A percentile compares a stretch with the other conserved stretches of the same genome.
These are phyloP conservation scores for Daldinia sp. DNA, from an alignment of 2,329 filamentous ascomycete genomes.

Conservation along the genomic window DNA sequence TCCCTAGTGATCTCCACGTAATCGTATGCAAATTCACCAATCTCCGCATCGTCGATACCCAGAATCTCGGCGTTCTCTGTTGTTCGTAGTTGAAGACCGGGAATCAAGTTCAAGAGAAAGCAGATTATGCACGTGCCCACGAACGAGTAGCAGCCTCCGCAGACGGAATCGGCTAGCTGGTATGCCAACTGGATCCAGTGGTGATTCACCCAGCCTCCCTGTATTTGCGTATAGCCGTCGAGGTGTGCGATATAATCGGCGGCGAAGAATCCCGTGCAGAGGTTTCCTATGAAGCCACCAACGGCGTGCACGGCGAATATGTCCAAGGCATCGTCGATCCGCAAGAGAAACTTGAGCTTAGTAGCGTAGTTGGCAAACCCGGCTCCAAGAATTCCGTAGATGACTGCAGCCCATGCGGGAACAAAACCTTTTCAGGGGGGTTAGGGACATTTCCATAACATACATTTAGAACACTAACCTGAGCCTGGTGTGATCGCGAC, in stretches of 20 bases:
- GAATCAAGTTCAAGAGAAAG: slow-evolving; percentile 82
- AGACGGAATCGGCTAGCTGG: slow-evolving; percentile 84
- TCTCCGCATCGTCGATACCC: slow-evolving; percentile 89
- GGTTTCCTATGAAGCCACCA: slow-evolving; percentile 82
- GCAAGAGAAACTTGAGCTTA: slow-evolving; percentile 86
- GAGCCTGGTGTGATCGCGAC: slow-evolving; percentile 91
- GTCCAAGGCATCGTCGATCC: slow-evolving; percentile 86
- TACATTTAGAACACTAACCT: slow-evolving; percentile 58
- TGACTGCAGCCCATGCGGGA: slow-evolving; percentile 83
- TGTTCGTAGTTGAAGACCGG: slow-evolving; percentile 79
- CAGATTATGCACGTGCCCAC: slow-evolving; percentile 81
- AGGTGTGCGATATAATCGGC: slow-evolving; percentile 86
- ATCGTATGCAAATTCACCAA: slow-evolving; percentile 96
- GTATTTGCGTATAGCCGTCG: slow-evolving; percentile 75
- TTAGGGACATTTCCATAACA: slow-evolving; percentile 20
- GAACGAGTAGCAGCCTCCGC: slow-evolving; percentile 84
- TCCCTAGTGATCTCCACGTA: slow-evolving; percentile 80
- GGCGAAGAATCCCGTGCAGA: slow-evolving; percentile 85
- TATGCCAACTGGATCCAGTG: slow-evolving; percentile 87
- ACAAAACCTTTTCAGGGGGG: slow-evolving; percentile 68
- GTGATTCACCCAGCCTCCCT: slow-evolving; percentile 84
- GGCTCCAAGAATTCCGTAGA: slow-evolving; percentile 82
- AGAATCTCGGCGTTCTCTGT: slow-evolving; percentile 83
- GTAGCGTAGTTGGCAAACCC: slow-evolving; percentile 88
- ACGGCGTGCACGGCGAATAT: slow-evolving; percentile 88